These are phyloP conservation scores for Termitomyces sp. DNA, from an alignment of 768 basidiomycete species.

Conservation along the genomic window DNA sequence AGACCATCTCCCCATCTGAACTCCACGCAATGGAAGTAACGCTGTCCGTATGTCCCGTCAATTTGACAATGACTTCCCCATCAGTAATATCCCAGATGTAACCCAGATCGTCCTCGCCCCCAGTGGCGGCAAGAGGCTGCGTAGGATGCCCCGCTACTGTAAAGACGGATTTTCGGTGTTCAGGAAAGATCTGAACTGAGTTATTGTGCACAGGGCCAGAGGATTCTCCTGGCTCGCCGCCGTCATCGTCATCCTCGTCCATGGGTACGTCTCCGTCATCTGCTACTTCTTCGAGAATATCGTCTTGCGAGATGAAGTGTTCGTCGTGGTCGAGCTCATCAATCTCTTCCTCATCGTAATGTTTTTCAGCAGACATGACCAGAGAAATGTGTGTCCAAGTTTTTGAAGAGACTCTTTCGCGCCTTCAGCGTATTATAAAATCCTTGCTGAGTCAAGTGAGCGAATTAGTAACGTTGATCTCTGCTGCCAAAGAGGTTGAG, in stretches of 20 bases:
- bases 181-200: slow-evolving; percentile 62
- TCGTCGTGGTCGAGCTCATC: slow-evolving; percentile 41
- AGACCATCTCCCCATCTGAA: slow-evolving; percentile 84
- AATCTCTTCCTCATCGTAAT: slow-evolving; percentile 14
- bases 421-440: background rate
- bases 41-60: slow-evolving; percentile 92
- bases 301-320: slow-evolving; percentile 61
- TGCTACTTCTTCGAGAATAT: slow-evolving; percentile 57
- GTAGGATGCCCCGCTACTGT: slow-evolving; percentile 79
- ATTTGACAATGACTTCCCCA: slow-evolving; percentile 74
- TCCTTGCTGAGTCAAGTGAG: slow-evolving; percentile 17
- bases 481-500: slow-evolving; percentile 4
- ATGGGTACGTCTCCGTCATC: slow-evolving; percentile 68
- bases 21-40: slow-evolving; percentile 79
- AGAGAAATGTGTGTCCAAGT: background rate
- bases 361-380: slow-evolving; percentile 28
- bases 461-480: background rate
- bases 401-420: background rate
- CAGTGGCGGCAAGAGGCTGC: slow-evolving; percentile 79
- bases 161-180: slow-evolving; percentile 79
- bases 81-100: slow-evolving; percentile 89
- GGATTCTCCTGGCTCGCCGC: slow-evolving; percentile 38
- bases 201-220: slow-evolving; percentile 47
- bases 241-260: slow-evolving; percentile 63
- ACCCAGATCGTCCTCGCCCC: slow-evolving; percentile 92